Base-by-base conservation (phyloP, 2,329 filamentous ascomycete species). In the Hymenoscyphus salicellus region DNA sequence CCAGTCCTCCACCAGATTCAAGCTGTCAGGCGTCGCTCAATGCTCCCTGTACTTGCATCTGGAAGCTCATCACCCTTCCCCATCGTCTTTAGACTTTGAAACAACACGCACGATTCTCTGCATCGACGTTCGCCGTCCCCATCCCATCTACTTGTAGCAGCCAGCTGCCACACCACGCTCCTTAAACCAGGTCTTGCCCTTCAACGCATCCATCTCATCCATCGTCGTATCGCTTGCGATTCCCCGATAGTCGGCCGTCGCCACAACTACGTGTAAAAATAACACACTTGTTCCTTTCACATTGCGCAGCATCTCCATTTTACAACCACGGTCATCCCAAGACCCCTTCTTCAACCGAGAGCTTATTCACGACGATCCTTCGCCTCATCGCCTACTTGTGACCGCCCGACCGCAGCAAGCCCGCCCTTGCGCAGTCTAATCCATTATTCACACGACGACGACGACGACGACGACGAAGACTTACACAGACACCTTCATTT, bases 361-460 rank as follows among this genome's bases (percentile, higher is more conserved):
- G 55, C 55, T 56, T 56, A 56, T 32, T 56, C 55, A 56, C 55
- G 55, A 56, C 26, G 55, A 56, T 56, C 55, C 55, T 56, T 56
- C 55, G 16, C 26, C 55, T 33, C 55, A 33, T 33, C 28, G 30
- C 26, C 55, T 16, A 33, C 52, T 33, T 56, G 55, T 33, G 28
- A 30, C 26, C 16, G 55, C 16, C 55, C 28, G 26, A 11, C 46
- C 20, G 46, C n/a, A 5, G 16, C 6, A 20, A 52, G 46, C 46
- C 46, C 46, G 46, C 46, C 46, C 46, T 52, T 52, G 46, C 46
- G 46, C 46, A 52, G 46, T 52, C 20, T 14, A 52, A 26, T 23
- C 46, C 46, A 52, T 52, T 52, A 30, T 30, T 30, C 28, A 30
- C 23, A 52, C 20, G 43, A 23, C 7, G 10, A 14, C 46, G 36